Base-by-base conservation (phyloP, 805 yeast species). In the Maudiozyma bulderi region DNA sequence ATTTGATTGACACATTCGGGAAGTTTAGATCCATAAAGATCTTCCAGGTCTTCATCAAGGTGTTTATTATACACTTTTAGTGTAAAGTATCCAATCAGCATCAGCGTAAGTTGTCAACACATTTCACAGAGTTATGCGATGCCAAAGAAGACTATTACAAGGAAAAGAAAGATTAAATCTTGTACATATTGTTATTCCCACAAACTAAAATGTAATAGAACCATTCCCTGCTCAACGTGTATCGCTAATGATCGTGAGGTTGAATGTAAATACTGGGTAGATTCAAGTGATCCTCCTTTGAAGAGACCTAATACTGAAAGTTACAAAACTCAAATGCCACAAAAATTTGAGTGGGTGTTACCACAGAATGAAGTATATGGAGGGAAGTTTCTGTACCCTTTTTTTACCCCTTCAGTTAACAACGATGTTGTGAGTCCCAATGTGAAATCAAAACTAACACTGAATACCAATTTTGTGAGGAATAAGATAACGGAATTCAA, bases 171-270 rank as follows among this genome's bases (percentile, higher is more conserved):
- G 11, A 62, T 62, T 31, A 60, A 55, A 39, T 52, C 64, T 8
- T 62, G 66, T 45, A 46, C 48, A 33, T 57, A 56, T 43, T 62
- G 66, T 41, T 62, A 62, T 48, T 49, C 49, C 6, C 62, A 57
- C 44, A 62, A 62, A 52, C 46, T 61, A 33, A 56, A 55, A 47
- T 62, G 65, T 47, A 53, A 59, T 45, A 58, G 54, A 35, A 50
- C 43, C 5, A 34, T 30, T 6, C 65, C 66, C 0, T 62, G 66
- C 43, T 50, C 57, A 3, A 57, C 54, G 11, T 62, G 66, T 39
- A 15, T 28, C 5, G 2, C 43, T 10, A 40, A 40, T 5, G 15
- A 3, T 13, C 32, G 14, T 13, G 11, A 11, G 9, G 8, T 15
- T n/a, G 33, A 51, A 11, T 62, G 66, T 43, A 32, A 50, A 6